Evolutionary conservation across 2,329 filamentous ascomycete species (phyloP).

Genomic region (Aspergillus neoniger): DNA sequence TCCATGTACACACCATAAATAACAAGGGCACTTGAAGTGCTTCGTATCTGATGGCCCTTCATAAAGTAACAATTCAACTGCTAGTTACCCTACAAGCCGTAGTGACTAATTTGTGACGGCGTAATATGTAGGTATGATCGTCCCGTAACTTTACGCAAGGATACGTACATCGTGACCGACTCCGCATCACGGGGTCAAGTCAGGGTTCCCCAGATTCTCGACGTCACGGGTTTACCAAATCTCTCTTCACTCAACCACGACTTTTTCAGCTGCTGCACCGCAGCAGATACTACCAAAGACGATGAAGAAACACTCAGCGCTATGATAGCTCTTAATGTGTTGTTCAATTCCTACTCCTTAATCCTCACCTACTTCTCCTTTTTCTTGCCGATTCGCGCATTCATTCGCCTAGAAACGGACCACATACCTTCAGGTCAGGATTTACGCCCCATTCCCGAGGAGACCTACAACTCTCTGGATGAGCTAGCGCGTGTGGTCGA

Average conservation of each 20-base stretch:
- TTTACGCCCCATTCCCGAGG: slow-evolving; percentile 51
- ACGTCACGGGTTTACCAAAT: slow-evolving; percentile 12
- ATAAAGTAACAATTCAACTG: no score
- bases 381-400: slow-evolving; percentile 2
- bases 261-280: not conserved
- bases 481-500: slow-evolving; percentile 89
- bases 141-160: not conserved
- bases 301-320: not conserved
- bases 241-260: slow-evolving; percentile 1
- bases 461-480: slow-evolving; percentile 79
- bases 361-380: slow-evolving; percentile 2
- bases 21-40: no score
- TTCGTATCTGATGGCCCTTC: no score
- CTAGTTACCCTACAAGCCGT: not conserved
- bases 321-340: slow-evolving; percentile 4
- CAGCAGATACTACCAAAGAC: slow-evolving; percentile 6
- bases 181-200: slow-evolving; percentile 5
- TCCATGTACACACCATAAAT: not conserved
- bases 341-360: not conserved
- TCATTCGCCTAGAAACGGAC: not conserved
- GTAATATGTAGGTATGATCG: not conserved
- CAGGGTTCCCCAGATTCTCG: slow-evolving; percentile 19
- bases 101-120: not conserved
- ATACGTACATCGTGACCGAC: not conserved
- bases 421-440: slow-evolving; percentile 3